Evolutionary conservation across 2,329 filamentous ascomycete species (phyloP).

Genomic region (Pleurostoma richardsiae): DNA sequence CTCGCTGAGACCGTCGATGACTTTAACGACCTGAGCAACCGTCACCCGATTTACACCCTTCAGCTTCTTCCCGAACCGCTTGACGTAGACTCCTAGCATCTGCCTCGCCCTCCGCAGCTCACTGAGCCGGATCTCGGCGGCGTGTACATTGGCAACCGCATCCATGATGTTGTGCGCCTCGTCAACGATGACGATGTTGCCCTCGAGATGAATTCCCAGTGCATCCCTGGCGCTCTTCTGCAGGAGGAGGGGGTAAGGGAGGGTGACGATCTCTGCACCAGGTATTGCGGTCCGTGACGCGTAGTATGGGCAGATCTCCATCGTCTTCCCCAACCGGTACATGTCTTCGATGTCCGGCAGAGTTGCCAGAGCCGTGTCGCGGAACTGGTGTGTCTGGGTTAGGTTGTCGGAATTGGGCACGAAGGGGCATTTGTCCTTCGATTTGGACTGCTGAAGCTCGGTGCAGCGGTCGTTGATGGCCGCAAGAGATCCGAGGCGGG

Average conservation of each 20-base stretch:
- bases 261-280: conserved; percentile 80
- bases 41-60: conserved; percentile 91
- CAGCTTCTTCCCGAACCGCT: conserved; percentile 80
- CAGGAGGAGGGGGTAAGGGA: conserved; percentile 86
- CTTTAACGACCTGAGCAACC: conserved; percentile 77
- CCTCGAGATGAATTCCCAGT: conserved; percentile 77
- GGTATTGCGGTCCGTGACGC: conserved; percentile 83
- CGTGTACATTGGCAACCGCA: conserved; percentile 82
- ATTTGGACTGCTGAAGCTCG: conserved; percentile 75
- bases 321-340: conserved; percentile 66
- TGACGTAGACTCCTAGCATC: conserved; percentile 78
- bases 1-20: conserved; percentile 71
- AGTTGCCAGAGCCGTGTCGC: conserved; percentile 77
- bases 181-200: conserved; percentile 90
- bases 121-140: conserved; percentile 65
- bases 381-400: conserved; percentile 69
- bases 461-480: conserved; percentile 92
- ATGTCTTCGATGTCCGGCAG: conserved; percentile 94
- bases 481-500: conserved; percentile 61
- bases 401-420: conserved; percentile 75
- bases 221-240: conserved; percentile 86
- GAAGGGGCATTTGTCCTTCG: conserved; percentile 66
- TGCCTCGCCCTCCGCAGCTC: conserved; percentile 69
- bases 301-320: conserved; percentile 91
- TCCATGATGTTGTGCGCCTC: conserved; percentile 98